A percentile compares a stretch with the other conserved stretches of the same genome.
phyloP scores from a whole-genome alignment of 345 rosid genomes.

The Syzygium aqueum region DNA sequence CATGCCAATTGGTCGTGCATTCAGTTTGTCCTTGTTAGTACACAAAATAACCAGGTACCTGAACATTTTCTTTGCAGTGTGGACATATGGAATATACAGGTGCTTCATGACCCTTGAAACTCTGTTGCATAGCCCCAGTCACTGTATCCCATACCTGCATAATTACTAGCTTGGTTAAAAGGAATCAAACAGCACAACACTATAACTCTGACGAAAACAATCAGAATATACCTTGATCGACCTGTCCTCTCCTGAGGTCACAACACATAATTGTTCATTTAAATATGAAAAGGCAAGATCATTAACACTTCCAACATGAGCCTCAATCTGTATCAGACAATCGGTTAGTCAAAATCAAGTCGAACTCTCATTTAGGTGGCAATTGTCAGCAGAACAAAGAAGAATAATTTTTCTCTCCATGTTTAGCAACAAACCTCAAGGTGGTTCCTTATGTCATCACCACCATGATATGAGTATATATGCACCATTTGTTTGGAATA shows the following conservation, averaged over 20 bases:
- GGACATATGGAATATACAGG: conserved; percentile 24
- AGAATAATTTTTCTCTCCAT: background rate
- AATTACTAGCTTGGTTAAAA: background rate
- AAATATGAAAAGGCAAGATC: conserved; percentile 26
- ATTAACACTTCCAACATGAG: conserved; percentile 28
- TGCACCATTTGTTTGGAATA: conserved; percentile 21
- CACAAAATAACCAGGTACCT: background rate
- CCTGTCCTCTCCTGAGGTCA: conserved; percentile 30
- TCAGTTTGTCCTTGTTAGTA: background rate
- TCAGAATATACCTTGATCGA: conserved; percentile 11
- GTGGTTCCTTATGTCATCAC: conserved; percentile 10
- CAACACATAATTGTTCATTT: conserved; percentile 16
- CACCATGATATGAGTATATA: conserved; percentile 11
- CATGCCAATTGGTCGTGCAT: background rate
- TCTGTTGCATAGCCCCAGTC: conserved; percentile 10
- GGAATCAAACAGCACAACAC: background rate
- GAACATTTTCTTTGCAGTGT: conserved; percentile 8
- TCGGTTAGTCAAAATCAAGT: background rate
- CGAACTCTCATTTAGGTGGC: background rate
- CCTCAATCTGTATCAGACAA: conserved; percentile 16
- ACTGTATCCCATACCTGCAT: conserved; percentile 25
- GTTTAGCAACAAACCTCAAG: conserved; percentile 7
- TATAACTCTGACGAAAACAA: background rate
- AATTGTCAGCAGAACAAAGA: background rate
- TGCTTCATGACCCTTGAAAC: conserved; percentile 25